A percentile compares a stretch with the other conserved stretches of the same genome.
Evolutionary conservation across 2,329 filamentous ascomycete species (phyloP).

Genomic region (Chaetomium olivaceum): DNA sequence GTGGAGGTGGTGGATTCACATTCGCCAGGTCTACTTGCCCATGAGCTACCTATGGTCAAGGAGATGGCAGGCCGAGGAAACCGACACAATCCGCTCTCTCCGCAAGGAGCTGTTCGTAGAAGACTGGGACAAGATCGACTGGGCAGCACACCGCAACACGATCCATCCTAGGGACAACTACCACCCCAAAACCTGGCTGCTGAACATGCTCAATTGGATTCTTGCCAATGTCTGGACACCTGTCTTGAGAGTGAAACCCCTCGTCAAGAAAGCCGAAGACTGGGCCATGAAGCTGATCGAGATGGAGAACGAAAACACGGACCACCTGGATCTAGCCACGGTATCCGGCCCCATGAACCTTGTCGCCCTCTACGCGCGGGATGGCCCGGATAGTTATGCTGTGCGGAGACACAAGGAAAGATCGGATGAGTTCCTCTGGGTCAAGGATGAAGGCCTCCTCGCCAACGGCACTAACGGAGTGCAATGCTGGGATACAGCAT

Average conservation of each 20-base stretch:
- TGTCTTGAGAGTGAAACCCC: conserved; percentile 64
- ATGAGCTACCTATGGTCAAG: conserved; percentile 91
- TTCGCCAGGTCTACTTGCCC: conserved; percentile 90
- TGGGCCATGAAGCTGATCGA: conserved; percentile 82
- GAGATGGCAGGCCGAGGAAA: conserved; percentile 74
- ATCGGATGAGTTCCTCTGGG: conserved; percentile 84
- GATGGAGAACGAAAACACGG: conserved; percentile 91
- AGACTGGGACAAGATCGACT: conserved; percentile 76
- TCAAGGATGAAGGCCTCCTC: conserved; percentile 89
- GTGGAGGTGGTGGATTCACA: conserved; percentile 98
- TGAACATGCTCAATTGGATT: conserved; percentile 77
- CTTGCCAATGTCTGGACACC: conserved; percentile 80
- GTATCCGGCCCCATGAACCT: conserved; percentile 91
- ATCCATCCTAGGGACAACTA: conserved; percentile 84
- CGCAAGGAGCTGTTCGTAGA: conserved; percentile 81
- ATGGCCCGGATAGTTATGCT: conserved; percentile 72
- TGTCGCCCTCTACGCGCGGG: conserved; percentile 79
- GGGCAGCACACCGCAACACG: conserved; percentile 74
- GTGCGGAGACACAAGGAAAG: conserved; percentile 78
- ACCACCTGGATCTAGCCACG: conserved; percentile 81
- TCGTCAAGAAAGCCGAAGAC: conserved; percentile 73
- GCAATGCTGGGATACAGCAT: conserved; percentile 94
- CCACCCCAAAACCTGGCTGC: conserved; percentile 83
- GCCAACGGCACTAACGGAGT: conserved; percentile 98
- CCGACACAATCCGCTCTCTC: conserved; percentile 69